Conservation (phyloP, 495 filamentous ascomycete genomes). For the Eremomyces bilateralis region DNA sequence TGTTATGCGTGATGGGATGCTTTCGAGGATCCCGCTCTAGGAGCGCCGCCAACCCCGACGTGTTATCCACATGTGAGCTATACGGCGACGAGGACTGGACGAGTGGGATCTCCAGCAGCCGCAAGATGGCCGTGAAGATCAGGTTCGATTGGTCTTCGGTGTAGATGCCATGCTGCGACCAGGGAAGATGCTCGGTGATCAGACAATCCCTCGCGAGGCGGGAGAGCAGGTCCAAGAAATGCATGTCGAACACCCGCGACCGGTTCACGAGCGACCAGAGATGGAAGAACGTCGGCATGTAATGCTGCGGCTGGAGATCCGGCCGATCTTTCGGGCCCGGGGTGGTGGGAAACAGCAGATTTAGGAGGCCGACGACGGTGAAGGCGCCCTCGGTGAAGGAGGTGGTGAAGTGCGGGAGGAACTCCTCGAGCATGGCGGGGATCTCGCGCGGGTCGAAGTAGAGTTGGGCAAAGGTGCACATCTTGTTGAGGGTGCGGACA, state of each 20-base stretch:
- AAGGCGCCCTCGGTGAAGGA: slow-evolving; percentile 78
- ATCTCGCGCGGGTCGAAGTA: slow-evolving; percentile 84
- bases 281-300: slow-evolving; percentile 83
- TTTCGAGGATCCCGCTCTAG: slow-evolving; percentile 84
- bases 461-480: slow-evolving; percentile 70
- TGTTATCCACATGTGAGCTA: slow-evolving; percentile 54
- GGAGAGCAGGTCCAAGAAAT: slow-evolving; percentile 76
- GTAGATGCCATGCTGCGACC: slow-evolving; percentile 75
- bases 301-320: slow-evolving; percentile 58
- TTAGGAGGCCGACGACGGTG: slow-evolving; percentile 66
- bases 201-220: slow-evolving; percentile 68
- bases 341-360: slow-evolving; percentile 70
- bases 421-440: slow-evolving; percentile 74
- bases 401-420: slow-evolving; percentile 87
- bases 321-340: slow-evolving; percentile 42
- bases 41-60: slow-evolving; percentile 59
- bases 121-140: slow-evolving; percentile 77
- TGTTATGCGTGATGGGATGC: slow-evolving; percentile 73
- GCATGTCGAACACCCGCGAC: slow-evolving; percentile 68
- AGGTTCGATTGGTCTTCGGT: slow-evolving; percentile 78
- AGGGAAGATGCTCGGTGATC: slow-evolving; percentile 48
- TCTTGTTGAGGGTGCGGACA: slow-evolving; percentile 56
- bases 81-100: slow-evolving; percentile 92
- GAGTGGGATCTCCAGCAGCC: slow-evolving; percentile 87
- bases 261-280: slow-evolving; percentile 85